A percentile compares a stretch with the other conserved stretches of the same genome.
These are phyloP conservation scores for Rhizopogon hawkerae DNA, from an alignment of 1,284 basidiomycete species.

Conservation along the genomic window DNA sequence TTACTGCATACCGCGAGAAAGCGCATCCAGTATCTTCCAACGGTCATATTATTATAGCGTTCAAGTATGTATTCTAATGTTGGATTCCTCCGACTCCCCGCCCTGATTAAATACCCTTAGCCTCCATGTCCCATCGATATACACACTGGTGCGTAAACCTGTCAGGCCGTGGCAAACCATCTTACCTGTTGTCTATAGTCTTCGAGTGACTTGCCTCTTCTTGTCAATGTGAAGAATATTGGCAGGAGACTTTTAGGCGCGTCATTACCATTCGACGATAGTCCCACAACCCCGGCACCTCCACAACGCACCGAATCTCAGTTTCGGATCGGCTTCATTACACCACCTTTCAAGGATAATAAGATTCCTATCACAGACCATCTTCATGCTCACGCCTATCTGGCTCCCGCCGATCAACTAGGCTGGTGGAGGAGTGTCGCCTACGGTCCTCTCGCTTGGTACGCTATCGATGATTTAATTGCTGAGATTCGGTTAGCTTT, in stretches of 20 bases:
- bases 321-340: slow-evolving; percentile 66
- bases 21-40: slow-evolving; percentile 58
- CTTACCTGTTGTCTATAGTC: slow-evolving; percentile 37
- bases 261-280: slow-evolving; percentile 31
- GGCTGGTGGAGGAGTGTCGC: slow-evolving; percentile 67
- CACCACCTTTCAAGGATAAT: slow-evolving; percentile 62
- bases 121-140: slow-evolving; percentile 68
- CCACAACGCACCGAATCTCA: slow-evolving; percentile 24
- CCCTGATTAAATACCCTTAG: slow-evolving; percentile 28
- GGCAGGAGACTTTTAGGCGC: slow-evolving; percentile 47
- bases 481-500: slow-evolving; percentile 63
- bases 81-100: slow-evolving; percentile 4
- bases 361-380: slow-evolving; percentile 73
- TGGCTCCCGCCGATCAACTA: slow-evolving; percentile 51
- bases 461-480: slow-evolving; percentile 65
- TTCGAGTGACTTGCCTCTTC: slow-evolving; percentile 63
- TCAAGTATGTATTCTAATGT: slow-evolving; percentile 48
- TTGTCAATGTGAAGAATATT: slow-evolving; percentile 53
- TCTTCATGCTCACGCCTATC: slow-evolving; percentile 65
- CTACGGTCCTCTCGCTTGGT: slow-evolving; percentile 63
- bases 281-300: slow-evolving; percentile 20
- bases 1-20: slow-evolving; percentile 63
- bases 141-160: slow-evolving; percentile 48
- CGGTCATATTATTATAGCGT: slow-evolving; percentile 61
- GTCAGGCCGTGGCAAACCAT: slow-evolving; percentile 4